These are phyloP conservation scores for Verticillium isaacii DNA, from an alignment of 2,329 filamentous ascomycete genomes.

Conservation along the genomic window DNA sequence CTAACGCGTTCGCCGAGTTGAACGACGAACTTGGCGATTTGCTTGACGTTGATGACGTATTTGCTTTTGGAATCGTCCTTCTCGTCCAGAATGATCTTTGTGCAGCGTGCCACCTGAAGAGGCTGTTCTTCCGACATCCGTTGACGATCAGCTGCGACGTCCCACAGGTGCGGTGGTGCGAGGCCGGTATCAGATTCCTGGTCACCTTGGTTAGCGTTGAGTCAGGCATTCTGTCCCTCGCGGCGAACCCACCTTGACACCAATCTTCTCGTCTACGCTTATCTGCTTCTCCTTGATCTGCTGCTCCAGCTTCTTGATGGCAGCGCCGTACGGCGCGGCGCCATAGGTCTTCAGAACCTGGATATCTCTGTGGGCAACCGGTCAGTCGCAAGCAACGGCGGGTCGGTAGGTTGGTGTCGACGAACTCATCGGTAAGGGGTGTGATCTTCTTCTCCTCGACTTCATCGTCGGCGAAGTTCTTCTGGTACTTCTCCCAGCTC, in stretches of 20 bases:
- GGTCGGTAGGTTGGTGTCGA: conserved; percentile 19
- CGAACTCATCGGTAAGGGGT: conserved; percentile 91
- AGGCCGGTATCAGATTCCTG: conserved; percentile 98
- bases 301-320: conserved; percentile 96
- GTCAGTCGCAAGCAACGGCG: conserved; percentile 9
- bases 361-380: conserved; percentile 69
- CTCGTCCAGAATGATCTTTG: conserved; percentile 97
- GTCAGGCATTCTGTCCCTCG: background rate
- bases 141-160: conserved; percentile 94
- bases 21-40: conserved; percentile 99
- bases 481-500: conserved; percentile 99
- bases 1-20: conserved; percentile 95
- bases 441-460: conserved; percentile 99
- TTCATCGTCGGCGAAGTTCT: conserved; percentile 95
- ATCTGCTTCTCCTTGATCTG: conserved; percentile 99
- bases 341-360: conserved; percentile 99
- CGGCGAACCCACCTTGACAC: conserved; percentile 57
- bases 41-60: conserved; percentile 99
- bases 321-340: conserved; percentile 88
- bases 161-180: conserved; percentile 97
- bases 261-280: conserved; percentile 98
- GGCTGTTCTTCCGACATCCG: conserved; percentile 98
- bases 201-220: background rate
- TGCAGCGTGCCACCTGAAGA: conserved; percentile 94
- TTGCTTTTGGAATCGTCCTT: conserved; percentile 97